Base-by-base conservation (phyloP, 331 rosid species). In the Acacia concinna region DNA sequence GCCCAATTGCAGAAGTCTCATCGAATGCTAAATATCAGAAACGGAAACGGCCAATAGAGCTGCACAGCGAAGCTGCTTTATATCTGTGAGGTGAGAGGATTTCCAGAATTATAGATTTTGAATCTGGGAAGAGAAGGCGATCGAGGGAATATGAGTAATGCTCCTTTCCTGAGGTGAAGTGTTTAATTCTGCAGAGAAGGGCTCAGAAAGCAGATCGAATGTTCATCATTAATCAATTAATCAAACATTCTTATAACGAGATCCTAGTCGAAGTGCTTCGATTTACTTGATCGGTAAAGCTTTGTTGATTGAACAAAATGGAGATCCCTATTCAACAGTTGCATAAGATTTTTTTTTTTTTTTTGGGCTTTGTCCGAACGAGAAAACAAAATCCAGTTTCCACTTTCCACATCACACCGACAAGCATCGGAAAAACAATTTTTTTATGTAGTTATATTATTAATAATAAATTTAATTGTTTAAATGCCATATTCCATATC, bases 1-100 rank as follows among this genome's bases (percentile, higher is more conserved):
- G 14, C 85, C 92, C 28, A 92, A 76, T 79, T 78, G 91, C 83
- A 91, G 89, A 79, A 92, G 80, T 92, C 83, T 92, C 98, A 92
- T 92, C 68, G 85, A 75, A 70, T 62, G 69, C 40, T 41, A 35
- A 34, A 34, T 43, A 57, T 40, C 30, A 13, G 27, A 47, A 79
- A 64, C 54, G 71, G 32, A 47, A 13, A 7, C 73, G 8, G 44
- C 8, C 40, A 41, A 34, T 59, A 17, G 27, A 65, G 40, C 13
- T 66, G 49, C 32, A 28, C 38, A 41, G 31, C 25, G 75, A 51
- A 75, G 46, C 71, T 74, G 47, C 17, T 76, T 13, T 44, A 46
- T 34, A 17, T 21, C 62, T 4, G 46, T 28, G 68, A 64, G 6
- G 71, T 34, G 40, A 14, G 59, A 73, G 79, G 71, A 80, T 79